phyloP scores from a whole-genome alignment of 148 eudicot genomes.

The Chenopodium album region DNA sequence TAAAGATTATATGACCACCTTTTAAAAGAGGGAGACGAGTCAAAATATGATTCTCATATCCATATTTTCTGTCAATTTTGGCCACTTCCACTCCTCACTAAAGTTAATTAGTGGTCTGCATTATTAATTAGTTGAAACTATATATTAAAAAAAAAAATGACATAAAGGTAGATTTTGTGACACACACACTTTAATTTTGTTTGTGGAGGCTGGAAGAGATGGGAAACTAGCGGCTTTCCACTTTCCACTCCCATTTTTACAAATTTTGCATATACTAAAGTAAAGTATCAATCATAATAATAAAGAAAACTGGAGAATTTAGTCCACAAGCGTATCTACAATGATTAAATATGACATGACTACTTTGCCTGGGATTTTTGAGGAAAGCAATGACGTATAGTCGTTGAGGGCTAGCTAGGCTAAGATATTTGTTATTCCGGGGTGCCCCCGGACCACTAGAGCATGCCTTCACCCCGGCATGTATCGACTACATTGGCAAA shows the following conservation, averaged over 20 bases:
- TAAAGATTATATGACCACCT: neutral
- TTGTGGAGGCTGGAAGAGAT: slow-evolving; percentile 1
- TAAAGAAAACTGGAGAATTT: neutral
- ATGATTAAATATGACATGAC: neutral
- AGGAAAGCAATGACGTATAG: neutral
- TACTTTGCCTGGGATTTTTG: neutral
- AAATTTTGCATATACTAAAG: too few relatives aligned
- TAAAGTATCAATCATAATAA: neutral
- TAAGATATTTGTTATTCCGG: too few relatives aligned
- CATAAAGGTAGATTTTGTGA: too few relatives aligned
- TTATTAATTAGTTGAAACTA: too few relatives aligned
- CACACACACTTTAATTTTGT: too few relatives aligned
- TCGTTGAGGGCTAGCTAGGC: neutral
- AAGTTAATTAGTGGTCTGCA: neutral
- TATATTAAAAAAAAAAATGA: too few relatives aligned
- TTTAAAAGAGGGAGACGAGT: neutral
- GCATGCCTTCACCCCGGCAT: too few relatives aligned
- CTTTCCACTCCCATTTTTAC: neutral
- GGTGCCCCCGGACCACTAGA: too few relatives aligned
- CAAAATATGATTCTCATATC: neutral
- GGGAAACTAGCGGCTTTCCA: slow-evolving; percentile 9
- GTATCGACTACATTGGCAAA: too few relatives aligned
- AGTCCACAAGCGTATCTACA: neutral
- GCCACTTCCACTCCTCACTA: slow-evolving; percentile 15
- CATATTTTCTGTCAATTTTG: neutral